Conservation (phyloP, 108 stramenopile species). For the Conticribra weissflogii region DNA sequence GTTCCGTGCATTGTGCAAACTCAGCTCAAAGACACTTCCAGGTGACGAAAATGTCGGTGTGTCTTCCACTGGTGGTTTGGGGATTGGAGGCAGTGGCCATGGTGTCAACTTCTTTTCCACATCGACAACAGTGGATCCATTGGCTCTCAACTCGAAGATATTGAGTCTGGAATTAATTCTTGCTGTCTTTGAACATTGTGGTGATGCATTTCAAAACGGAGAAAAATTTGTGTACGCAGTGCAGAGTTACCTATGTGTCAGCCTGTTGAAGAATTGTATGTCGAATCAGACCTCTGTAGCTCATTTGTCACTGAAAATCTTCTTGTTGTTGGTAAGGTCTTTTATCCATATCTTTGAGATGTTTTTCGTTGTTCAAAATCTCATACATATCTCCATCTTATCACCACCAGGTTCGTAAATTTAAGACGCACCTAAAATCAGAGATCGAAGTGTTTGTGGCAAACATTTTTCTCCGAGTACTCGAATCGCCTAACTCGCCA, state of each 20-base stretch:
- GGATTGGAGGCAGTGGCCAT: slow-evolving; percentile 4
- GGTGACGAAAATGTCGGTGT: slow-evolving; percentile 59
- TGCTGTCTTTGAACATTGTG: slow-evolving; percentile 84
- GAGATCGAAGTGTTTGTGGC: slow-evolving; percentile 98
- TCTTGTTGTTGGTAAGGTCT: slow-evolving; percentile 88
- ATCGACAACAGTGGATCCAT: slow-evolving; percentile 62
- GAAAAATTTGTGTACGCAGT: slow-evolving; percentile 93
- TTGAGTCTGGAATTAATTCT: slow-evolving; percentile 93
- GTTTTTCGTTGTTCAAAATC: neutral
- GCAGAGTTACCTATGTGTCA: slow-evolving; percentile 90
- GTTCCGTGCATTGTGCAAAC: slow-evolving; percentile 95
- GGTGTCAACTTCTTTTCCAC: slow-evolving; percentile 51
- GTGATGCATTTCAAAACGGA: slow-evolving; percentile 77
- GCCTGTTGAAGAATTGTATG: slow-evolving; percentile 96
- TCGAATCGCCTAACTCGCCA: slow-evolving; percentile 95
- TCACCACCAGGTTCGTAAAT: slow-evolving; percentile 80
- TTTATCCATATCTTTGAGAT: neutral
- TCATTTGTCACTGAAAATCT: slow-evolving; percentile 93
- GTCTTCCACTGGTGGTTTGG: slow-evolving; percentile 4
- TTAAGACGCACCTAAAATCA: slow-evolving; percentile 90
- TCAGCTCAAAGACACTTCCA: slow-evolving; percentile 85
- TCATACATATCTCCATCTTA: too few species aligned
- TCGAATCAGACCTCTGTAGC: slow-evolving; percentile 91
- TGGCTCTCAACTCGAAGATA: slow-evolving; percentile 89
- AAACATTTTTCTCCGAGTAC: slow-evolving; percentile 93